Conservation (phyloP, 2,329 filamentous ascomycete species). For the Aspergillus caelatus region DNA sequence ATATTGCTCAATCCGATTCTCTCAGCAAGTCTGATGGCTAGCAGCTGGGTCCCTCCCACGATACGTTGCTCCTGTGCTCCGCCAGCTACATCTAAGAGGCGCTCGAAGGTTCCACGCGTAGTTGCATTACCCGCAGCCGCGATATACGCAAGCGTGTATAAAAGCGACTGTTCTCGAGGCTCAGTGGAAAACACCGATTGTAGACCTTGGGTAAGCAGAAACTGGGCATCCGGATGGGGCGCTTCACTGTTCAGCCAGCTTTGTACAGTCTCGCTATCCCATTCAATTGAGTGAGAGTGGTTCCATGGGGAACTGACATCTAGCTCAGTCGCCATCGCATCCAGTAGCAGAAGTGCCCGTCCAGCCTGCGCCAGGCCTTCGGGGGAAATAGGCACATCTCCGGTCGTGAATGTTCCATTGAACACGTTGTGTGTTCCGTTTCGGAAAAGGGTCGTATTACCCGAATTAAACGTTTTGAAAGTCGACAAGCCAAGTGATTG, state of each 20-base stretch:
- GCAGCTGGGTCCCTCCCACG: not conserved
- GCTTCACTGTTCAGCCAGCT: not conserved
- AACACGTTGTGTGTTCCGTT: conserved; percentile 1
- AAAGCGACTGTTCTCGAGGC: conserved; percentile 4
- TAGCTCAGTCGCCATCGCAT: conserved; percentile 1
- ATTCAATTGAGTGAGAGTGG: not conserved
- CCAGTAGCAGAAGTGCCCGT: not conserved
- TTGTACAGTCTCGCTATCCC: conserved; percentile 5
- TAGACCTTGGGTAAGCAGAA: conserved; percentile 7
- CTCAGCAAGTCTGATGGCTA: conserved; percentile 1
- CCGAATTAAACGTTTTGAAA: conserved; percentile 11
- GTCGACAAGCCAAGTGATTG: conserved; percentile 21
- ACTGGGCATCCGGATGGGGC: conserved; percentile 16
- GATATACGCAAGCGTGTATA: conserved; percentile 6
- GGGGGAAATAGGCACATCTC: not conserved
- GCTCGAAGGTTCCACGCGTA: conserved; percentile 2
- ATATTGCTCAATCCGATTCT: not conserved
- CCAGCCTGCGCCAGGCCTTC: not conserved
- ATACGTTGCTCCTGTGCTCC: conserved; percentile 7
- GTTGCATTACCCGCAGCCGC: conserved; percentile 8
- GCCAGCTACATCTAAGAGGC: conserved; percentile 1
- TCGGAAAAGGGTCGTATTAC: conserved; percentile 1
- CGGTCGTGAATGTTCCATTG: not conserved
- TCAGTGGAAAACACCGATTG: conserved; percentile 13
- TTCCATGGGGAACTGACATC: conserved; percentile 3